Base-by-base conservation (phyloP, 306 rosid genomes). In the Fagus crenata region DNA sequence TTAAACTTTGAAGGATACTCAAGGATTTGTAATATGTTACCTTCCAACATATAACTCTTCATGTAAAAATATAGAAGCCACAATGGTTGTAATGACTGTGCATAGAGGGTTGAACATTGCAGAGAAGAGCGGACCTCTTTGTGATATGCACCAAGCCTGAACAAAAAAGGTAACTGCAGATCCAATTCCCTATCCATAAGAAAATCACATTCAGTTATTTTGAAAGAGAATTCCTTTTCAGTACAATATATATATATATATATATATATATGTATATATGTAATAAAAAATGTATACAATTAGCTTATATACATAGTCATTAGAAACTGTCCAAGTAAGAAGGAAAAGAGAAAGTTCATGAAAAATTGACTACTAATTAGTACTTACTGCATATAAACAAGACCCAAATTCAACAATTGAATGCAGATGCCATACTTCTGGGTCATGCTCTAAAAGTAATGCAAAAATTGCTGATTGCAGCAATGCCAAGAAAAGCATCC, bases 51-150 rank as follows among this genome's bases (percentile, higher is more conserved):
- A 90, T 40, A 87, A 18, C 72, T 86, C 77, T 76, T 92, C 97
- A 14, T 87, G 70, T 31, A 87, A 70, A 73, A 92, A 88, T 2
- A 81, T 9, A 67, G 86, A 79, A 36, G 90, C 54, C 69, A 85
- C 65, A 6, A 88, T 51, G 37, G 90, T 85, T 39, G 93, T 86
- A 58, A 92, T 82, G 39, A 92, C 90, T 14, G 93, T 89, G 78
- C 93, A 86, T 6, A 89, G 71, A 59, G 92, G 93, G 42, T 83
- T 89, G 89, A 90, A 92, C 87, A 90, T 83, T 71, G 88, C 96
- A 77, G 86, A 81, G 76, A 83, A 92, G 37, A 90, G 65, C 0
- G 97, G 97, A 18, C 93, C 96, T 81, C 89, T 90, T 49, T 67
- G 67, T 64, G 92, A 81, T 59, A 92, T 84, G 80, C 92, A 87